Percentiles rank a stretch among this genome's conserved stretches.
These are phyloP conservation scores for Rostrohypoxylon terebratum DNA, from an alignment of 495 filamentous ascomycete species.

Conservation along the genomic window DNA sequence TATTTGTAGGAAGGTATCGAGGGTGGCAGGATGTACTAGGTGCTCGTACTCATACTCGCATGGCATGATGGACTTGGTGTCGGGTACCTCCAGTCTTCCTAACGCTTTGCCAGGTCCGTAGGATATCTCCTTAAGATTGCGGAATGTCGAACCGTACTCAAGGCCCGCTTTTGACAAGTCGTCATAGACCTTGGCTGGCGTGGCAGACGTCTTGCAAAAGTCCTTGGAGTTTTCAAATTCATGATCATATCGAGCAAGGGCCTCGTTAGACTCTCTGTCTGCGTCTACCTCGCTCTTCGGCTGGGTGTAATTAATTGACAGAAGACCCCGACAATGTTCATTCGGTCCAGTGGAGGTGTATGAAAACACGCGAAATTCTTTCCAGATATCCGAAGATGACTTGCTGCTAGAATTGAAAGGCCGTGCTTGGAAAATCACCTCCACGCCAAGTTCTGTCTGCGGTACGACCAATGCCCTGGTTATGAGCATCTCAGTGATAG, in stretches of 20 bases:
- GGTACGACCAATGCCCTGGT: slow-evolving; percentile 11
- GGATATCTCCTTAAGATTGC: slow-evolving; percentile 12
- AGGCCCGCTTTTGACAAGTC: slow-evolving; percentile 14
- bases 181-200: slow-evolving; percentile 19
- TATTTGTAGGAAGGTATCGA: slow-evolving; percentile 54
- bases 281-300: background rate
- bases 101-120: slow-evolving; percentile 11
- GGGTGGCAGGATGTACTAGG: slow-evolving; percentile 62
- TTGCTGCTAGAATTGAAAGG: slow-evolving; percentile 6
- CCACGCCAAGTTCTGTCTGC: slow-evolving; percentile 1
- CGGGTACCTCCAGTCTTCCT: slow-evolving; percentile 46
- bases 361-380: slow-evolving; percentile 1
- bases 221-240: background rate
- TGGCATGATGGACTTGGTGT: slow-evolving; percentile 58
- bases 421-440: slow-evolving; percentile 4
- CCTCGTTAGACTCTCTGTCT: background rate
- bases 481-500: slow-evolving; percentile 15
- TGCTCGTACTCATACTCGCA: slow-evolving; percentile 54
- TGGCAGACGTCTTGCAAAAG: slow-evolving; percentile 6
- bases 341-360: slow-evolving; percentile 1
- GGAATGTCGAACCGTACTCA: slow-evolving; percentile 19
- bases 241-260: background rate
- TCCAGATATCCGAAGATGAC: slow-evolving; percentile 10
- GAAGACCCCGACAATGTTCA: slow-evolving; percentile 2
- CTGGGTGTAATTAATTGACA: background rate